phyloP scores from a whole-genome alignment of 2,329 filamentous ascomycete genomes.

The Hypoxylon sp. region DNA sequence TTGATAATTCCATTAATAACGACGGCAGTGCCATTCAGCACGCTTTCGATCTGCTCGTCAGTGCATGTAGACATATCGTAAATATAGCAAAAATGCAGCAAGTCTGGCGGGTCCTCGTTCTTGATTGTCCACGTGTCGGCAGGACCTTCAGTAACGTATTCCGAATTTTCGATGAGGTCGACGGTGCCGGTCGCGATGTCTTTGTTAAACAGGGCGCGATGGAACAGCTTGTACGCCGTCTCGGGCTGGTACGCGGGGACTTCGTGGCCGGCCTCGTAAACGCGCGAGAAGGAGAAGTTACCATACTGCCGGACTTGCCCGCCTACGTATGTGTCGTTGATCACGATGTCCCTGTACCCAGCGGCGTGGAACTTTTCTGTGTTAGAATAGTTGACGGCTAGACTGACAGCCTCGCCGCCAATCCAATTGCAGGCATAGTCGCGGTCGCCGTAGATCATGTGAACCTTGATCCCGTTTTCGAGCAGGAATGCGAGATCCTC shows the following conservation, averaged over 20 bases:
- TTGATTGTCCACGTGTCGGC: slow-evolving; percentile 61
- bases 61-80: slow-evolving; percentile 67
- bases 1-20: slow-evolving; percentile 53
- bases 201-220: slow-evolving; percentile 63
- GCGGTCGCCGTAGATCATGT: slow-evolving; percentile 69
- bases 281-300: slow-evolving; percentile 72
- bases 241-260: slow-evolving; percentile 66
- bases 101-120: slow-evolving; percentile 61
- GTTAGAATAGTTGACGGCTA: slow-evolving; percentile 61
- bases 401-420: slow-evolving; percentile 65
- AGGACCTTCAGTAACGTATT: slow-evolving; percentile 50
- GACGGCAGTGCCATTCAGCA: slow-evolving; percentile 55
- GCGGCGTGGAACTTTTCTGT: slow-evolving; percentile 62
- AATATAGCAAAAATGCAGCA: slow-evolving; percentile 69
- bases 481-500: slow-evolving; percentile 66
- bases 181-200: slow-evolving; percentile 66
- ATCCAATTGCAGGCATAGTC: slow-evolving; percentile 71
- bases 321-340: slow-evolving; percentile 72
- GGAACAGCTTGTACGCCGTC: slow-evolving; percentile 64
- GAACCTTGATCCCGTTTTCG: slow-evolving; percentile 68
- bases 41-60: slow-evolving; percentile 55
- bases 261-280: slow-evolving; percentile 71
- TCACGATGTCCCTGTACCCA: slow-evolving; percentile 74
- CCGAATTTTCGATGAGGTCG: slow-evolving; percentile 63
- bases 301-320: slow-evolving; percentile 78